Evolutionary conservation across 1,139 yeast species (phyloP).

Genomic region (Arxiozyma heterogenica): DNA sequence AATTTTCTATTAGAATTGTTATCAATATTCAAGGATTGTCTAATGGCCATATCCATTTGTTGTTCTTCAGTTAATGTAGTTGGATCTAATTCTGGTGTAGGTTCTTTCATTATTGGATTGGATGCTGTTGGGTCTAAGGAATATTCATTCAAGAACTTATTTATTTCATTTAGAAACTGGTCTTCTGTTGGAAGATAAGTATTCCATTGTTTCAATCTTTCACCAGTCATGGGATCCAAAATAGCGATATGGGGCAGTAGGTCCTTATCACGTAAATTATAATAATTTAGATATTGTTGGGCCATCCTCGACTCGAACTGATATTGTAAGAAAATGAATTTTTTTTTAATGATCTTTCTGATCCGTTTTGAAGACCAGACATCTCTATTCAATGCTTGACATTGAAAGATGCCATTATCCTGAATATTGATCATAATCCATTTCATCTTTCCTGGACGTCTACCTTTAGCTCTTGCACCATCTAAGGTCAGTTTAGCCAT

Average conservation of each 20-base stretch:
- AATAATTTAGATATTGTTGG: constrained; percentile 56
- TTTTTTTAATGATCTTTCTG: constrained; percentile 52
- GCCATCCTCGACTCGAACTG: constrained; percentile 73
- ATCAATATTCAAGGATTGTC: constrained; percentile 44
- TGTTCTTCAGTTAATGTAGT: constrained; percentile 71
- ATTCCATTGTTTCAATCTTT: constrained; percentile 68
- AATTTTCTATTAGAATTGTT: constrained; percentile 9
- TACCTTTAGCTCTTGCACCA: constrained; percentile 60
- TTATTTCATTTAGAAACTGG: constrained; percentile 53
- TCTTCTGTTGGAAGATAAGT: constrained; percentile 47
- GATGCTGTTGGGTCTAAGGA: constrained; percentile 56
- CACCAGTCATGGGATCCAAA: constrained; percentile 92
- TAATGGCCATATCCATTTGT: constrained; percentile 70
- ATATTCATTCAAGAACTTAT: constrained; percentile 51
- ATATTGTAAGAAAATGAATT: constrained; percentile 76
- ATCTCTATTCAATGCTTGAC: constrained; percentile 87
- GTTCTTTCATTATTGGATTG: constrained; percentile 54
- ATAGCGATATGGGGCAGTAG: constrained; percentile 83
- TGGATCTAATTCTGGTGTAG: constrained; percentile 42
- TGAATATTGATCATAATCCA: constrained; percentile 89
- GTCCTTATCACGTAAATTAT: constrained; percentile 43
- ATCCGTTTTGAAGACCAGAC: constrained; percentile 74
- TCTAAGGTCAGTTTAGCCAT: constrained; percentile 61
- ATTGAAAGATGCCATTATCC: constrained; percentile 71
- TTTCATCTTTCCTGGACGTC: constrained; percentile 40